phyloP scores from a whole-genome alignment of 2,329 filamentous ascomycete species.

The Mycosphaerella arachidis region DNA sequence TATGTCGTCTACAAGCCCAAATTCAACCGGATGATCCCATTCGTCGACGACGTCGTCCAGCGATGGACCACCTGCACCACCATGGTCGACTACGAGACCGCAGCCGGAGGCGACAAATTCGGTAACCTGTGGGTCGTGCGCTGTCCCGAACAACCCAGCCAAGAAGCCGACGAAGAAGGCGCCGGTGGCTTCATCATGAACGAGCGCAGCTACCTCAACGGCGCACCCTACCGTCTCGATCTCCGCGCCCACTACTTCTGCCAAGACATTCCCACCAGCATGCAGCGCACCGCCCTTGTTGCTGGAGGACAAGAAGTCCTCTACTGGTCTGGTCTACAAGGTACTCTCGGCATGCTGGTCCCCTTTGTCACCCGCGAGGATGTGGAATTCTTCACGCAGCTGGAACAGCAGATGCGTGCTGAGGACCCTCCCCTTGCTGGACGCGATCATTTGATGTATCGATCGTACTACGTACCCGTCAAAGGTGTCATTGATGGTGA shows the following conservation, averaged over 20 bases:
- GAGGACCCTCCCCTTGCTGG: slow-evolving; percentile 87
- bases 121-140: slow-evolving; percentile 93
- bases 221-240: slow-evolving; percentile 76
- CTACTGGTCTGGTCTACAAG: slow-evolving; percentile 90
- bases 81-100: slow-evolving; percentile 97
- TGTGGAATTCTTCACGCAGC: slow-evolving; percentile 92
- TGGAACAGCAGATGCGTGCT: slow-evolving; percentile 80
- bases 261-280: slow-evolving; percentile 86
- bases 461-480: slow-evolving; percentile 91
- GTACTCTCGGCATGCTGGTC: slow-evolving; percentile 87
- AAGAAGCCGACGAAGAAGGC: slow-evolving; percentile 87
- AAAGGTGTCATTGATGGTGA: slow-evolving; percentile 98
- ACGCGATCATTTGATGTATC: slow-evolving; percentile 90
- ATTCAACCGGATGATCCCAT: slow-evolving; percentile 87
- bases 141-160: slow-evolving; percentile 77
- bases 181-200: slow-evolving; percentile 88
- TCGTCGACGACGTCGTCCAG: slow-evolving; percentile 82
- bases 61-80: slow-evolving; percentile 86
- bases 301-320: slow-evolving; percentile 88
- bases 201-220: slow-evolving; percentile 83
- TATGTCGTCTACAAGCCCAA: slow-evolving; percentile 92
- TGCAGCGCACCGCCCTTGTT: slow-evolving; percentile 84
- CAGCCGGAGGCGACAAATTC: slow-evolving; percentile 94
- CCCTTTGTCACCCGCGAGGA: slow-evolving; percentile 90
- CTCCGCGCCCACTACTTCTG: slow-evolving; percentile 85